Conservation (phyloP, 2,329 filamentous ascomycete species). For the Pseudogymnoascus sp. region DNA sequence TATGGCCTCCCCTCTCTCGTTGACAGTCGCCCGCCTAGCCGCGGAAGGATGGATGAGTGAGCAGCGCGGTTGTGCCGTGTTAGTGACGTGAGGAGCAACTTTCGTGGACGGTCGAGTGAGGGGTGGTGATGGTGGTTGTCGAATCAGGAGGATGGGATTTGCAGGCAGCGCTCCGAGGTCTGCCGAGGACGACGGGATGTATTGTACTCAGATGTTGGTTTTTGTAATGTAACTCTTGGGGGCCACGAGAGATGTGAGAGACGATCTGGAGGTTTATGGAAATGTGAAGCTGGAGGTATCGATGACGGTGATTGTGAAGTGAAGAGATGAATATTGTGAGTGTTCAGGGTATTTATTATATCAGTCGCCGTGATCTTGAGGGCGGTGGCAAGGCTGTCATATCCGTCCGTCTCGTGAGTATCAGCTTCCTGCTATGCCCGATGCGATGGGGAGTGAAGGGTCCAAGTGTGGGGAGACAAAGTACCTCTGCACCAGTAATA, state of each 20-base stretch:
- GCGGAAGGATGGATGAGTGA: neutral
- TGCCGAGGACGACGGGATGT: neutral
- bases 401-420: neutral
- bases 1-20: neutral
- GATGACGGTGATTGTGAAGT: neutral
- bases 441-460: neutral
- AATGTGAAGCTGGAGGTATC: neutral
- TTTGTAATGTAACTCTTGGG: neutral
- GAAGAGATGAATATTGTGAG: neutral
- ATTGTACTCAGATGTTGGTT: neutral
- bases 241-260: neutral
- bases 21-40: neutral
- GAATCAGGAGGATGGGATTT: neutral
- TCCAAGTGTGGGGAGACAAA: neutral
- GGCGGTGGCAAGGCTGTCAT: neutral
- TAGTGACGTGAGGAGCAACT: neutral
- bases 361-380: neutral
- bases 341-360: neutral
- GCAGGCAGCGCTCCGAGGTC: conserved; percentile 1
- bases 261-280: neutral
- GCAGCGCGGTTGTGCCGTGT: neutral
- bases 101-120: neutral
- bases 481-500: neutral
- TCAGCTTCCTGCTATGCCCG: neutral
- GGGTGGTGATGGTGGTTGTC: conserved; percentile 1